These are phyloP conservation scores for Fraxinus velutina DNA, from an alignment of 305 asterid species.

Conservation along the genomic window DNA sequence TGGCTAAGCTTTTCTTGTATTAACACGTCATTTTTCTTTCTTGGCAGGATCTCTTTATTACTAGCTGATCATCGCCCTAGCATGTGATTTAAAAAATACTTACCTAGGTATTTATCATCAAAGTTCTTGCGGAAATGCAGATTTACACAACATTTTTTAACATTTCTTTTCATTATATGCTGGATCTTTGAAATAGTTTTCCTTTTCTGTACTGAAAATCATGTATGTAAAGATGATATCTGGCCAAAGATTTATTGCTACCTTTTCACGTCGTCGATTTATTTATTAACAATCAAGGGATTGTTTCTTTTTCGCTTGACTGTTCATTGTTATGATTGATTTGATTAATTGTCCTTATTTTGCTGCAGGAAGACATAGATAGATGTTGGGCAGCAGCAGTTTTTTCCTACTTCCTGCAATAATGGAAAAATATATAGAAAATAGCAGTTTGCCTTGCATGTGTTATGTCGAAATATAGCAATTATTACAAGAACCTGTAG, in stretches of 20 bases:
- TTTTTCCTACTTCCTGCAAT: conserved; percentile 26
- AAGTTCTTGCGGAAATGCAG: background rate
- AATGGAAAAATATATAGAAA: conserved; percentile 24
- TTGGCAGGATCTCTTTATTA: conserved; percentile 79
- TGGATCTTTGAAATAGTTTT: background rate
- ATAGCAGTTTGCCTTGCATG: conserved; percentile 18
- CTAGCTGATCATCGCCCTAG: conserved; percentile 30
- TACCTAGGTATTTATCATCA: conserved; percentile 36
- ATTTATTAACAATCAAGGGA: background rate
- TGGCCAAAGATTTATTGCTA: background rate
- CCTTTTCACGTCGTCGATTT: background rate
- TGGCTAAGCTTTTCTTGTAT: background rate
- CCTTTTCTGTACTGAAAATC: background rate
- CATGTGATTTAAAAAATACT: conserved; percentile 30
- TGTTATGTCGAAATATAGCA: background rate
- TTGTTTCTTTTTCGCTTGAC: background rate
- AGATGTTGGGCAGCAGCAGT: conserved; percentile 18
- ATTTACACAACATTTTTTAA: background rate
- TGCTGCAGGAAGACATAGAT: conserved; percentile 29
- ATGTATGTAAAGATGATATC: background rate
- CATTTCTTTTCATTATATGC: background rate
- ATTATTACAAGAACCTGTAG: conserved; percentile 15
- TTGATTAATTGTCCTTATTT: background rate
- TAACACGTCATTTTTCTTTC: background rate
- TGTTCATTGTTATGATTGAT: background rate